Conservation (phyloP, 306 rosid genomes). For the Vigna reflexopilosa region DNA sequence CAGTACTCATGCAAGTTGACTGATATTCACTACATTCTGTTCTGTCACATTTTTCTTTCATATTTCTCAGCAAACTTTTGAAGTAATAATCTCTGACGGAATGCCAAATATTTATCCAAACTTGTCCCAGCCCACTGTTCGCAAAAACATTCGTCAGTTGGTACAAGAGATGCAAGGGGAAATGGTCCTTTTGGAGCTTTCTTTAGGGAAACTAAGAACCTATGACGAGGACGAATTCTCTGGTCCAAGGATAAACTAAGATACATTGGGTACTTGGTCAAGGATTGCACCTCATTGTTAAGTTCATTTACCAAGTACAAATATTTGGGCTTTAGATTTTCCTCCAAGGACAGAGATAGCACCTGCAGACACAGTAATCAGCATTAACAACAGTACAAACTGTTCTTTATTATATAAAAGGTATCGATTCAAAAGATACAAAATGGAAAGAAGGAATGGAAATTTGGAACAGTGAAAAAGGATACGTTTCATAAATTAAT, state of each 20-base stretch:
- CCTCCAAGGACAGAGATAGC: constrained; percentile 88
- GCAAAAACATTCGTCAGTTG: constrained; percentile 92
- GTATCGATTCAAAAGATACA: constrained; percentile 8
- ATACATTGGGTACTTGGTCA: constrained; percentile 97
- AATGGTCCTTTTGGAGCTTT: constrained; percentile 98
- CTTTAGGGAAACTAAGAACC: constrained; percentile 87
- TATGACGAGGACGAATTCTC: constrained; percentile 98
- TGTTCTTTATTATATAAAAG: constrained; percentile 14
- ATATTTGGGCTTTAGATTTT: constrained; percentile 93
- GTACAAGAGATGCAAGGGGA: constrained; percentile 88
- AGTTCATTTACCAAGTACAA: constrained; percentile 93
- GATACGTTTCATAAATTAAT: constrained; percentile 8
- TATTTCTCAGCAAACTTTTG: constrained; percentile 81
- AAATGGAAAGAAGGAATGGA: background rate
- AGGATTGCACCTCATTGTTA: constrained; percentile 79
- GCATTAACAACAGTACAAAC: constrained; percentile 28
- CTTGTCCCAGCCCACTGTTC: constrained; percentile 95
- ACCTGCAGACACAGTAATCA: constrained; percentile 66
- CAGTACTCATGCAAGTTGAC: constrained; percentile 40
- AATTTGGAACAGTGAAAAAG: background rate
- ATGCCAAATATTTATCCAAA: constrained; percentile 82
- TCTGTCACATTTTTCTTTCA: constrained; percentile 60
- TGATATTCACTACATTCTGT: constrained; percentile 27
- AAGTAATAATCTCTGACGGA: constrained; percentile 78
- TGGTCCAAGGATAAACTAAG: constrained; percentile 94